A percentile compares a stretch with the other conserved stretches of the same genome.
Evolutionary conservation across 2,329 filamentous ascomycete genomes (phyloP).

Genomic region (Colletotrichum navitas): DNA sequence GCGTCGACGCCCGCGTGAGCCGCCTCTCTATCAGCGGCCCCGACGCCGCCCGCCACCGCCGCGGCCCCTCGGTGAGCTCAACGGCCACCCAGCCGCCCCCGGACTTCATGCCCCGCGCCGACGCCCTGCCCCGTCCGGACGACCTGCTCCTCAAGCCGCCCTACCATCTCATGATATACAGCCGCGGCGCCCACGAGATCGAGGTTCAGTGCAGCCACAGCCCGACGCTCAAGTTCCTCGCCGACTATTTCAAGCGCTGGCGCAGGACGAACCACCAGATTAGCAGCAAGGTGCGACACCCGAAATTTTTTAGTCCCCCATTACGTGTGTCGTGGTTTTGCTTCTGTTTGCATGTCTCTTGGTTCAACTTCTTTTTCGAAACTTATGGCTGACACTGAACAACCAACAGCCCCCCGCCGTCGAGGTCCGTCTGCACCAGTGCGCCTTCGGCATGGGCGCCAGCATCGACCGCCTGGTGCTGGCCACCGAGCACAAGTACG

Average conservation of each 20-base stretch:
- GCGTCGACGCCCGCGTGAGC: conserved; percentile 48
- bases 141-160: conserved; percentile 61
- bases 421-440: conserved; percentile 57
- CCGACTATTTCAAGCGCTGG: conserved; percentile 62
- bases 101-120: conserved; percentile 57
- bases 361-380: not conserved
- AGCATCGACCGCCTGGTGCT: conserved; percentile 60
- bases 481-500: conserved; percentile 51
- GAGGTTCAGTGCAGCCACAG: conserved; percentile 63
- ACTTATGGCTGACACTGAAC: not conserved
- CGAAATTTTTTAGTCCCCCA: not conserved
- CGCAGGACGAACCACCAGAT: conserved; percentile 58
- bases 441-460: conserved; percentile 58
- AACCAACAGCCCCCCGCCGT: conserved; percentile 56
- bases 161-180: conserved; percentile 59
- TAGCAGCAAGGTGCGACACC: conserved; percentile 49
- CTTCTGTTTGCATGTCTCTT: not conserved
- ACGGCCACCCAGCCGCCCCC: conserved; percentile 3
- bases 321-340: not conserved
- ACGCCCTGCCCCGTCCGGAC: conserved; percentile 59
- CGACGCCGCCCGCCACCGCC: conserved; percentile 11
- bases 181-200: conserved; percentile 49
- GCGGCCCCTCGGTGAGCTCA: conserved; percentile 6
- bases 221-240: conserved; percentile 58
- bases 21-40: conserved; percentile 41